Evolutionary conservation across 2,329 filamentous ascomycete species (phyloP).

Genomic region (Zasmidium cellare): DNA sequence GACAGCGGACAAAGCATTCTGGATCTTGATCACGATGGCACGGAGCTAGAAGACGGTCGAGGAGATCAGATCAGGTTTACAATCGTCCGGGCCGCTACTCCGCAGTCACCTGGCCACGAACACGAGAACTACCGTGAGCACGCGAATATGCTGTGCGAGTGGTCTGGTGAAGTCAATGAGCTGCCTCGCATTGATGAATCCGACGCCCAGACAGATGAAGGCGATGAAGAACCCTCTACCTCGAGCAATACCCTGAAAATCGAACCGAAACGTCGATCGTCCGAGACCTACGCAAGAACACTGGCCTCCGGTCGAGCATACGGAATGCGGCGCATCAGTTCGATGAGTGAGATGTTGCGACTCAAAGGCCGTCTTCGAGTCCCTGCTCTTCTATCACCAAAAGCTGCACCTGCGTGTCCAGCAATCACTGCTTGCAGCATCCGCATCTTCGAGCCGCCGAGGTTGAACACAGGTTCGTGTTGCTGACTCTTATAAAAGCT

Average conservation of each 20-base stretch:
- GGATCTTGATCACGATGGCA: too few species aligned
- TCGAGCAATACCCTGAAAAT: background rate
- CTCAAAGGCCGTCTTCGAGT: constrained; percentile 13
- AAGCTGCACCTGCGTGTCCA: constrained; percentile 19
- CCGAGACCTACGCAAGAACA: constrained; percentile 8
- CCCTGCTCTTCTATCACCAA: constrained; percentile 14
- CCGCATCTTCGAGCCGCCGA: constrained; percentile 16
- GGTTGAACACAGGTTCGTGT: constrained; percentile 11
- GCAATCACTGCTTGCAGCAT: constrained; percentile 26
- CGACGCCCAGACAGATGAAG: background rate
- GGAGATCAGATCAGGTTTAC: too few species aligned
- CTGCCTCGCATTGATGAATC: constrained; percentile 4
- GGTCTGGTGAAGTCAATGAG: constrained; percentile 10
- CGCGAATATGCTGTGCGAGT: background rate
- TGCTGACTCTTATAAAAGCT: constrained; percentile 7
- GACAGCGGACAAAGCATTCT: too few species aligned
- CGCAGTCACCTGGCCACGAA: too few species aligned
- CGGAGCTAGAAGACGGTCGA: too few species aligned
- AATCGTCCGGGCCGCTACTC: too few species aligned
- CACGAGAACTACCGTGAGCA: background rate
- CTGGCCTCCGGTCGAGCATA: background rate
- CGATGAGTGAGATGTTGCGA: constrained; percentile 17
- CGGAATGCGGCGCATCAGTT: constrained; percentile 9
- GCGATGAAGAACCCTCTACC: background rate
- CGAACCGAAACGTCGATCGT: constrained; percentile 10